Percentiles rank a stretch among this genome's conserved stretches.
Evolutionary conservation across 352 stramenopile species (phyloP).

Genomic region (Pythium aphanidermatum): DNA sequence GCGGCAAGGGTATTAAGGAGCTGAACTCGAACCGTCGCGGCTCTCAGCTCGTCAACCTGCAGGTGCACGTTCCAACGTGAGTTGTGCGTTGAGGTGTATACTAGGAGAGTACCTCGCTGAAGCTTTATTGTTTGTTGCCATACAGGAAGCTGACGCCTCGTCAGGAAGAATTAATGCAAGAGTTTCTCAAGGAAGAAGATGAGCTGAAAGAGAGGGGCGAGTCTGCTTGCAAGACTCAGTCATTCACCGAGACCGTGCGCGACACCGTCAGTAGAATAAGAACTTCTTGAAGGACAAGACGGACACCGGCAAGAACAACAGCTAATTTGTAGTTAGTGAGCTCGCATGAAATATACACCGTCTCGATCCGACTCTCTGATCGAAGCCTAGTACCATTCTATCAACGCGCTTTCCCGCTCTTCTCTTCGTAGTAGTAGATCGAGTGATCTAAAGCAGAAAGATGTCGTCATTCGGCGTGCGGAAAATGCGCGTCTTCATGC

Average conservation of each 20-base stretch:
- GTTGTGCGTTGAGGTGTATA: too few relatives aligned
- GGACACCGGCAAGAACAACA: conserved; percentile 8
- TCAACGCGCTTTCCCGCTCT: too few relatives aligned
- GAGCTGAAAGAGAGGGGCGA: conserved; percentile 60
- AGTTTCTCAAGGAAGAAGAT: conserved; percentile 91
- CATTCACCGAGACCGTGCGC: conserved; percentile 72
- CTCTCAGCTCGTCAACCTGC: conserved; percentile 96
- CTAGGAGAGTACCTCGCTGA: neutral
- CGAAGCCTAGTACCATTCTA: too few relatives aligned
- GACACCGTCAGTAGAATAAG: conserved; percentile 86
- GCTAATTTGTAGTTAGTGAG: neutral
- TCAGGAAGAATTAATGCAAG: conserved; percentile 94
- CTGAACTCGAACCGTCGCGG: conserved; percentile 90
- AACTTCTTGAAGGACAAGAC: conserved; percentile 75
- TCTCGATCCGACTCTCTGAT: too few relatives aligned
- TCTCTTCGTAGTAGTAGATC: too few relatives aligned
- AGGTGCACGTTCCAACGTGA: conserved; percentile 94
- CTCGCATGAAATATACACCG: too few relatives aligned
- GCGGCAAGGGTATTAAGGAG: conserved; percentile 94
- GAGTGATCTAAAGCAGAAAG: conserved; percentile 83
- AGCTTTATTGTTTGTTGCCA: neutral
- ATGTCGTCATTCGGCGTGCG: conserved; percentile 74
- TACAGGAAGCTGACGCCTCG: conserved; percentile 82
- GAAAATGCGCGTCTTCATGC: conserved; percentile 79
- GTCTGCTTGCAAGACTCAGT: conserved; percentile 75